Evolutionary conservation across 2,329 filamentous ascomycete species (phyloP), one percentile per base, ranked within the genome.

Genomic region (Alternaria brassicicola): DNA sequence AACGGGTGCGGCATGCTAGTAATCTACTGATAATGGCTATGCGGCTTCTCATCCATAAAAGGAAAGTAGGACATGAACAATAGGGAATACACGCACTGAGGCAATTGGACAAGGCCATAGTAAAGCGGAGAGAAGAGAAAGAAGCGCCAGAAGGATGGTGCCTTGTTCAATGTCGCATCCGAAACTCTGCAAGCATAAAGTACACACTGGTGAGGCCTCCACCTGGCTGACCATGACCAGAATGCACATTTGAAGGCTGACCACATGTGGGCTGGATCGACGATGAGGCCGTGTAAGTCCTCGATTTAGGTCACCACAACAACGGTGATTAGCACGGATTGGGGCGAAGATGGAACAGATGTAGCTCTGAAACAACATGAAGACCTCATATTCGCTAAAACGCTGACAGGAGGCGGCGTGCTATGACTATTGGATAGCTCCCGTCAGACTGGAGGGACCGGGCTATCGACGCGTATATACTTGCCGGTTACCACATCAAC

Each of bases 131-230:
- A 53, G 28, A 46, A 60, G 43, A 62, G 47, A 42, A 36, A 50
- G 23, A 60, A 58, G 51, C 48, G 26, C 28, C 21, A 55, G 45
- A 58, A 42, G 59, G 48, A 28, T 52, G 50, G 53, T 59, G 30
- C 33, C 41, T 38, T 53, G 48, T 48, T 17, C 36, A 59, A 53
- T 35, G 43, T 56, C 28, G 6, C 43, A 52, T 54, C 23, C 64
- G 62, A 67, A 67, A 69, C 62, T 65, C 39, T 33, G 55, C 55
- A 52, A 54, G 46, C 51, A 26, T 51, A 52, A 55, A 33, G 61
- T 69, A 66, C 67, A 67, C 57, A 49, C 55, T 65, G 52, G 46
- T 64, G 59, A 68, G 62, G 57, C 62, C 62, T 66, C 58, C 62
- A 59, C 60, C 50, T 59, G 46, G 51, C 52, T 58, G 45, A 25